Base-by-base conservation (phyloP, 2,329 filamentous ascomycete species). In the Biscogniauxia marginata region DNA sequence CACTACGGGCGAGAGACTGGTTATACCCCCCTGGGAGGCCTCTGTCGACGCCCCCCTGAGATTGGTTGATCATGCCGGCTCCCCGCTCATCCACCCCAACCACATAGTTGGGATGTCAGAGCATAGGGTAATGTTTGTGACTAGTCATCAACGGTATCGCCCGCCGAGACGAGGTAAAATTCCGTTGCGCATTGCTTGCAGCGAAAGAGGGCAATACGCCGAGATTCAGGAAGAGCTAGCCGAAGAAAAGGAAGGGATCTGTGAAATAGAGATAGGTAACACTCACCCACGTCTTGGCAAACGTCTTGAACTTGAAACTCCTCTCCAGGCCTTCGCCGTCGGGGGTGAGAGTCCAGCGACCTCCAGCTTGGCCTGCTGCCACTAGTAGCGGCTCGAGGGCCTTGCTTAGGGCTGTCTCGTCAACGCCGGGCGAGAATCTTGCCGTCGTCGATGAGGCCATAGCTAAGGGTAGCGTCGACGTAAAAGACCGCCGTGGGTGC, bases 201-300 rank as follows among this genome's bases (percentile, higher is more conserved):
- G n/a, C 13, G n/a, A 39, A n/a, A 39, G n/a, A 53, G 13, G 7
- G 30, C 30, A 39, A 39, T 2, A 16, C 9, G 11, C 30, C 30
- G 30, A 39, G n/a, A 39, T 39, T 39, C 9, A n/a, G 39, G 46
- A 50, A 53, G 20, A 50, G 45, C 18, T 18, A 54, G 50, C 21
- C 54, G 19, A 6, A 50, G 20, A 22, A 13, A 8, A 16, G 21
- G 9, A 16, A 24, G 34, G 23, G 48, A 23, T 18, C 9, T 39
- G 18, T 8, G 18, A 7, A 54, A 57, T 45, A 25, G 49, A 19
- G 53, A 57, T 30, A 16, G 16, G 22, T 18, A 18, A 34, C 7
- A 76, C 79, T 58, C 62, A 86, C 84, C 85, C 85, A 88, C 7
- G 84, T 83, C 74, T 84, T 87, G 34, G 80, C 77, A 69, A 88